Conservation (phyloP, 805 yeast species). For the Lipomyces lipofer region DNA sequence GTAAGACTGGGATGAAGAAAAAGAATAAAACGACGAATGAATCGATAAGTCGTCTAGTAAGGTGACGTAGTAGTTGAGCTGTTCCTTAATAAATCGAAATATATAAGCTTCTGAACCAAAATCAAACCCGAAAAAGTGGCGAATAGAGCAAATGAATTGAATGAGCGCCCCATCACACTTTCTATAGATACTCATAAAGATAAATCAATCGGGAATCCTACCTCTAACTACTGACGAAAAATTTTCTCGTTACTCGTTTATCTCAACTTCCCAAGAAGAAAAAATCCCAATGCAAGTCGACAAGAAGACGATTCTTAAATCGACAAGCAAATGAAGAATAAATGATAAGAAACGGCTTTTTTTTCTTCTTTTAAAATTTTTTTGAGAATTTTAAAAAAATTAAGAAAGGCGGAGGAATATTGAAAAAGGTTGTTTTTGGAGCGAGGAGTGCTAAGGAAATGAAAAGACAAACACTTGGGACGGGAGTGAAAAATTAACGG, state of each 20-base stretch:
- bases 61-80: background rate
- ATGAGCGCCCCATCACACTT: background rate
- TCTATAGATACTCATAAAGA: background rate
- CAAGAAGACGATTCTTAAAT: slow-evolving; percentile 1
- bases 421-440: background rate
- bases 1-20: background rate
- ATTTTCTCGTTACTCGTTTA: slow-evolving; percentile 4
- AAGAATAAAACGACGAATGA: background rate
- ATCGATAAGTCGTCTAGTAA: background rate
- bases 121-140: no score
- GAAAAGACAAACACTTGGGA: no score
- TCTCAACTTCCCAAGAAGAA: background rate
- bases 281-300: background rate
- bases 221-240: slow-evolving; percentile 1
- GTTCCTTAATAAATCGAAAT: no score
- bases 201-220: background rate
- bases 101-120: no score
- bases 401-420: background rate
- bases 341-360: slow-evolving; percentile 12
- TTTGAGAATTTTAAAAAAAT: slow-evolving; percentile 20
- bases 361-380: slow-evolving; percentile 24
- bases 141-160: background rate
- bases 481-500: no score
- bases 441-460: no score
- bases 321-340: background rate